Conservation (phyloP, 2,329 filamentous ascomycete genomes). For the Colletotrichum paranaense region DNA sequence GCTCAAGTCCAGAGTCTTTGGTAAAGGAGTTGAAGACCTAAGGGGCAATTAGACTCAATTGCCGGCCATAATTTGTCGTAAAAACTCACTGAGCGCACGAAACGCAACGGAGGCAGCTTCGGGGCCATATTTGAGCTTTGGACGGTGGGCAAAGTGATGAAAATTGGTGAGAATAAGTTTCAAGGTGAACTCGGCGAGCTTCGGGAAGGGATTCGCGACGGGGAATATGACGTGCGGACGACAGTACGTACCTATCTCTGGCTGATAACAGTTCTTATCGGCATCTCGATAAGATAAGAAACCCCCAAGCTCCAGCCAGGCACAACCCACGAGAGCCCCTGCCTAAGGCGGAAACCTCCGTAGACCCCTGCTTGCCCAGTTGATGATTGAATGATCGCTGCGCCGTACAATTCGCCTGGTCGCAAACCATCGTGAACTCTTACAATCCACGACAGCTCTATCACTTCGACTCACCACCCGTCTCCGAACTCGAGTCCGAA, state of each 20-base stretch:
- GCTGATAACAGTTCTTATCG: background rate
- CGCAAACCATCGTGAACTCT: conserved; percentile 24
- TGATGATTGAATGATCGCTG: conserved; percentile 18
- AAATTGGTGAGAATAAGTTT: background rate
- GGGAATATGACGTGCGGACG: conserved; percentile 14
- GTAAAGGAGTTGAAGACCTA: conserved; percentile 90
- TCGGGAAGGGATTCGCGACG: conserved; percentile 10
- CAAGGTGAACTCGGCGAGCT: conserved; percentile 15
- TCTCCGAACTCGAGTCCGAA: conserved; percentile 6
- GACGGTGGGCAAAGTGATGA: background rate
- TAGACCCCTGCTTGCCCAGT: conserved; percentile 12
- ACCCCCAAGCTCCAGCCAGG: background rate
- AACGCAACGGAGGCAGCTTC: conserved; percentile 36
- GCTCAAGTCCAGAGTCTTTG: conserved; percentile 87
- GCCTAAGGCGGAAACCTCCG: conserved; percentile 30
- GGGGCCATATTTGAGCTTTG: conserved; percentile 20
- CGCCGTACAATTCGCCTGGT: background rate
- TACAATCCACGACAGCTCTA: background rate
- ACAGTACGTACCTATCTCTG: background rate
- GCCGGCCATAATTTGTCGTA: background rate
- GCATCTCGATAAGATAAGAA: conserved; percentile 1
- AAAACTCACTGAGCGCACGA: conserved; percentile 66
- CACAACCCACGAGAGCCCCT: background rate
- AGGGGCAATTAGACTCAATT: conserved; percentile 2
- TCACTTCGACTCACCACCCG: background rate